A percentile compares a stretch with the other conserved stretches of the same genome.
Conservation (phyloP, 2,329 filamentous ascomycete genomes). For the Verticillium dahliae region DNA sequence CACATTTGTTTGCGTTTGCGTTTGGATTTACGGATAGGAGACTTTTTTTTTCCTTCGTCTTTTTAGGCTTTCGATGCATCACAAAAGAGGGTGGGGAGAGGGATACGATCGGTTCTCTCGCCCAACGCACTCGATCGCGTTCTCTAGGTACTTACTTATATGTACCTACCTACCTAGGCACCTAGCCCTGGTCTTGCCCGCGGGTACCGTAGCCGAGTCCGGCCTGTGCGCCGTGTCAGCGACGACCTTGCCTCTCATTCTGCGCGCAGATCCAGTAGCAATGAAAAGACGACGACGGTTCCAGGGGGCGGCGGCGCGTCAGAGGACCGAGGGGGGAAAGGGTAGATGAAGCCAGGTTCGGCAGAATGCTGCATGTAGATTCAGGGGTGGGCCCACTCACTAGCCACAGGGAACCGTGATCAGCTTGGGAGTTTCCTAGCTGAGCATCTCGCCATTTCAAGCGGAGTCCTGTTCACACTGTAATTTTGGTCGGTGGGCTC, state of each 20-base stretch:
- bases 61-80: background rate
- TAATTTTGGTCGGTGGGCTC: background rate
- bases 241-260: background rate
- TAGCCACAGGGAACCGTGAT: background rate
- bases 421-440: background rate
- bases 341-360: background rate
- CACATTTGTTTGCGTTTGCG: background rate
- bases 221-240: background rate
- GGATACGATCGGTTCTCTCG: background rate
- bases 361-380: background rate
- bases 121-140: too few relatives aligned
- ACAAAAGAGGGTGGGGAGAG: background rate
- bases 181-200: background rate
- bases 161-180: too few relatives aligned
- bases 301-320: too few relatives aligned
- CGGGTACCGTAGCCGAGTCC: background rate
- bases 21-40: too few relatives aligned
- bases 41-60: background rate
- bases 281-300: background rate
- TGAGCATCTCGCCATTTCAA: too few relatives aligned
- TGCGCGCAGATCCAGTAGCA: background rate
- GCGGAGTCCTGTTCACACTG: background rate
- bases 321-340: background rate
- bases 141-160: too few relatives aligned
- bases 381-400: background rate